Evolutionary conservation across 805 yeast genomes (phyloP).

Genomic region (Lachancea sp.): DNA sequence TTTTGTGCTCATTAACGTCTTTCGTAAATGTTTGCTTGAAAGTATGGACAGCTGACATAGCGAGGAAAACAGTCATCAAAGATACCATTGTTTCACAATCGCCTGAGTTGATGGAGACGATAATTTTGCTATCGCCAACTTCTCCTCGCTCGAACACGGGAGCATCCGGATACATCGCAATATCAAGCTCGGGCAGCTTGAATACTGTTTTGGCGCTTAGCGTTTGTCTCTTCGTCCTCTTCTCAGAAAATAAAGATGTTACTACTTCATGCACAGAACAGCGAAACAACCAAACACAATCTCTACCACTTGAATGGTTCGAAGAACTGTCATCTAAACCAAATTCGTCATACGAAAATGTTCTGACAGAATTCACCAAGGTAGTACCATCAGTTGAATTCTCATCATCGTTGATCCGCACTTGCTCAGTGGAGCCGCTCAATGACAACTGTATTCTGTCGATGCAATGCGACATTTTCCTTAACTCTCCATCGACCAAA

Average conservation of each 20-base stretch:
- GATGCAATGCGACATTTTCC: slow-evolving; percentile 29
- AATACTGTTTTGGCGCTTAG: slow-evolving; percentile 30
- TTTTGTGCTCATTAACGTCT: slow-evolving; percentile 22
- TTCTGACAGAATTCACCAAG: not conserved
- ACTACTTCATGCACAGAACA: slow-evolving; percentile 20
- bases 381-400: slow-evolving; percentile 10
- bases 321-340: slow-evolving; percentile 22
- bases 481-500: slow-evolving; percentile 35
- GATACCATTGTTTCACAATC: slow-evolving; percentile 34
- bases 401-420: slow-evolving; percentile 20
- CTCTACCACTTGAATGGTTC: slow-evolving; percentile 10
- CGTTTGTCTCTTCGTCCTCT: slow-evolving; percentile 23
- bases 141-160: slow-evolving; percentile 13
- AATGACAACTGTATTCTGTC: slow-evolving; percentile 16
- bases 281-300: slow-evolving; percentile 25
- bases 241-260: slow-evolving; percentile 31
- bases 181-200: slow-evolving; percentile 24
- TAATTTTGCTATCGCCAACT: slow-evolving; percentile 16
- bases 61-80: slow-evolving; percentile 40
- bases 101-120: slow-evolving; percentile 23
- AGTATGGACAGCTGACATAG: slow-evolving; percentile 41
- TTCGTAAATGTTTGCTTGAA: slow-evolving; percentile 37
- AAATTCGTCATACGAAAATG: slow-evolving; percentile 21
- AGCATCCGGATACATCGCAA: slow-evolving; percentile 24
- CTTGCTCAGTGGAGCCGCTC: slow-evolving; percentile 13